A percentile compares a stretch with the other conserved stretches of the same genome.
Evolutionary conservation across 2,329 filamentous ascomycete genomes (phyloP).

Genomic region (Ilyonectria mors-panacis): DNA sequence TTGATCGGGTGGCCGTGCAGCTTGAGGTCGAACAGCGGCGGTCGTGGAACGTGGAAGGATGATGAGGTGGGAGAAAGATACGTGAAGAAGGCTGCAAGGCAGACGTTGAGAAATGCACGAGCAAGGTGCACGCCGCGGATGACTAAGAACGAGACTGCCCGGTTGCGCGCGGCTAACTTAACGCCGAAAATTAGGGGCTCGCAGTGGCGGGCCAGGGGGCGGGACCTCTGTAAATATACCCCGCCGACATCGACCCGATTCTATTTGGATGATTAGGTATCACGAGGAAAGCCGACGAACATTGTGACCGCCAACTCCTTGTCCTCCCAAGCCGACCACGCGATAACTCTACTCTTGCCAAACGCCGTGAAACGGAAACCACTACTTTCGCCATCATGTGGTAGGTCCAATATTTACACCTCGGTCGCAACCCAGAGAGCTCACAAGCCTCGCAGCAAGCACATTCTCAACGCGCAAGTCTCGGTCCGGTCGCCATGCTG

Average conservation of each 20-base stretch:
- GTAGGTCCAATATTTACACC: constrained; percentile 45
- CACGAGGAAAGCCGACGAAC: constrained; percentile 12
- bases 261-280: constrained; percentile 17
- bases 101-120: constrained; percentile 18
- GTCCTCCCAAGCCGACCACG: neutral
- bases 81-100: constrained; percentile 14
- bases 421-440: neutral
- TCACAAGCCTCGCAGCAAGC: constrained; percentile 77
- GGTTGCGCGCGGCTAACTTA: neutral
- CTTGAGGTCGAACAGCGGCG: constrained; percentile 18
- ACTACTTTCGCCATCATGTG: constrained; percentile 51
- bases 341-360: neutral
- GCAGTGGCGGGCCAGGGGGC: constrained; percentile 25
- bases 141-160: constrained; percentile 10
- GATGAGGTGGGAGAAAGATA: constrained; percentile 5
- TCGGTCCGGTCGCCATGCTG: constrained; percentile 96
- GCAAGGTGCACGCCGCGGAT: constrained; percentile 29
- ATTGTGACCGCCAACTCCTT: neutral
- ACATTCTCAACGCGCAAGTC: constrained; percentile 98
- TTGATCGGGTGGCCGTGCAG: constrained; percentile 38
- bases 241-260: constrained; percentile 26
- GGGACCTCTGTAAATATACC: constrained; percentile 32
- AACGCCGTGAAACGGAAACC: neutral
- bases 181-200: neutral
- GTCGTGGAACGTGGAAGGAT: constrained; percentile 24